These are phyloP conservation scores for Amaranthus tricolor DNA, from an alignment of 179 eudicot species.

Conservation along the genomic window DNA sequence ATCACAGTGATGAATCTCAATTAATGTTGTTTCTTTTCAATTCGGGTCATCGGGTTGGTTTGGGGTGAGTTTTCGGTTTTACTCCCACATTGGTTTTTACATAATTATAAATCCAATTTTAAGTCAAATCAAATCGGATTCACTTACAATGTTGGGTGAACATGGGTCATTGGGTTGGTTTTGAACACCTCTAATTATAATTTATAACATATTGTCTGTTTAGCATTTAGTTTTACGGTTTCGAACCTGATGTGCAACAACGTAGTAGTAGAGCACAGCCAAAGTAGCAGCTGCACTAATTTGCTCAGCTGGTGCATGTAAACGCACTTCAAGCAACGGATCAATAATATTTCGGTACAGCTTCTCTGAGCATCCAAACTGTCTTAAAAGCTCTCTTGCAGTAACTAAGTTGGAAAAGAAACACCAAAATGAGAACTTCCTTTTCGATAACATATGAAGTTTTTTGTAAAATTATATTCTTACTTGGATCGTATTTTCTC, in stretches of 20 bases:
- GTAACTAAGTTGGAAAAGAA: slow-evolving; percentile 47
- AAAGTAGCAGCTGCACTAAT: slow-evolving; percentile 79
- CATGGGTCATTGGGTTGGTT: too few species aligned
- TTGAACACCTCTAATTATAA: too few species aligned
- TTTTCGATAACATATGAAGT: not conserved
- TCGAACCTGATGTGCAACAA: slow-evolving; percentile 67
- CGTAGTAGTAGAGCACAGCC: slow-evolving; percentile 55
- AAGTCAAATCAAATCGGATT: too few species aligned
- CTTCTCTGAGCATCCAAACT: slow-evolving; percentile 69
- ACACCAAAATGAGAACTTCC: not conserved
- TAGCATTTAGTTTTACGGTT: slow-evolving; percentile 2
- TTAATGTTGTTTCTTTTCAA: too few species aligned
- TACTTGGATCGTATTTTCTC: slow-evolving; percentile 69
- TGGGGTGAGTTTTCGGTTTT: too few species aligned
- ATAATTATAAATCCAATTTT: too few species aligned
- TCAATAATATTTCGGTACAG: slow-evolving; percentile 45
- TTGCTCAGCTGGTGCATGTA: slow-evolving; percentile 77
- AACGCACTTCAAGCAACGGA: slow-evolving; percentile 66
- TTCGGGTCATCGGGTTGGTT: too few species aligned
- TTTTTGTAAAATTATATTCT: slow-evolving; percentile 22
- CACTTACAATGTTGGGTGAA: too few species aligned
- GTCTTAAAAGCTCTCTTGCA: slow-evolving; percentile 76
- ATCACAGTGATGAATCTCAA: too few species aligned
- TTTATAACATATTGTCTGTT: not conserved
- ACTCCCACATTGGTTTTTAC: too few species aligned